A percentile compares a stretch with the other conserved stretches of the same genome.
These are phyloP conservation scores for Trifolium subterraneum DNA, from an alignment of 306 rosid genomes.

Conservation along the genomic window DNA sequence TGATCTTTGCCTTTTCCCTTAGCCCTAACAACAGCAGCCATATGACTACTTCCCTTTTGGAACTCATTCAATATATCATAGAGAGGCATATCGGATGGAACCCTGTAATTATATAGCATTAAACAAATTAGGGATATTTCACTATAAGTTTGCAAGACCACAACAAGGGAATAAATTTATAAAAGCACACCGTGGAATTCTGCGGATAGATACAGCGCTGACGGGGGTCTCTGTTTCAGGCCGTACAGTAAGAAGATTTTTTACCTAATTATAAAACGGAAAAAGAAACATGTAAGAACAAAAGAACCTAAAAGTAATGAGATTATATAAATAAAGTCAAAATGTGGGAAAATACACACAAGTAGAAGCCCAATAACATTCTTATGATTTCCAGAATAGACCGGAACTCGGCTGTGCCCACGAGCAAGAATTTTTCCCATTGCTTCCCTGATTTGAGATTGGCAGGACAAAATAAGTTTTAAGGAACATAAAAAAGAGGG, in stretches of 20 bases:
- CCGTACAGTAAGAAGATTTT: constrained; percentile 95
- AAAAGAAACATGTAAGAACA: constrained; percentile 28
- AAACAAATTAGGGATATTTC: constrained; percentile 40
- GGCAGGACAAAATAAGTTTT: neutral
- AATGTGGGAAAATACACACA: constrained; percentile 53
- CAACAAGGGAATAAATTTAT: constrained; percentile 12
- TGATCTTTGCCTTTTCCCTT: constrained; percentile 63
- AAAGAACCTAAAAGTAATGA: constrained; percentile 20
- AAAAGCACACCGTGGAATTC: constrained; percentile 77
- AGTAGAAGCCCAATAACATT: constrained; percentile 93
- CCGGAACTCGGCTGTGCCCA: constrained; percentile 99
- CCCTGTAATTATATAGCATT: constrained; percentile 59
- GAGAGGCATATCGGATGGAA: constrained; percentile 98
- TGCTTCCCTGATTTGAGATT: constrained; percentile 78
- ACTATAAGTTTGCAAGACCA: constrained; percentile 23
- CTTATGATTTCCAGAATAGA: constrained; percentile 90
- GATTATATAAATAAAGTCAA: constrained; percentile 11
- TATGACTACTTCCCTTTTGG: constrained; percentile 98
- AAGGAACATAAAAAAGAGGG: neutral
- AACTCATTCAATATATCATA: constrained; percentile 96
- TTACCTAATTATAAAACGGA: constrained; percentile 62
- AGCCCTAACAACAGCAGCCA: constrained; percentile 94
- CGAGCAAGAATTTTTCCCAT: constrained; percentile 98
- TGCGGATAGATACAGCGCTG: constrained; percentile 96
- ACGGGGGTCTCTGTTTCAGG: constrained; percentile 98